Base-by-base conservation (phyloP, 352 stramenopile genomes). In the Phytopythium montanum region DNA sequence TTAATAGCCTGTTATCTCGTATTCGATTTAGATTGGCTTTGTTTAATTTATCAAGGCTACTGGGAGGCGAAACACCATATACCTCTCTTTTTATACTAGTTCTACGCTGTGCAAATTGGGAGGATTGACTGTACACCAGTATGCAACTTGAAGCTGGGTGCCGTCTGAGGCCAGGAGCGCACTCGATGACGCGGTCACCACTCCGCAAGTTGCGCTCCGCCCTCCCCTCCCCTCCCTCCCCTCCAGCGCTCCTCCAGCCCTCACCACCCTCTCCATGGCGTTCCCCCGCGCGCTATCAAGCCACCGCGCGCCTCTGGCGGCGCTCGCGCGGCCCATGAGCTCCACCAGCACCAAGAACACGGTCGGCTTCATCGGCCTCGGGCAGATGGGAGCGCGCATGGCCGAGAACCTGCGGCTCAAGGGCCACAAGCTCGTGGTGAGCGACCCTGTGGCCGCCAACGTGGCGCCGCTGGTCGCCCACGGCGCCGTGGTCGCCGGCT, bases 351-450 rank as follows among this genome's bases (percentile, higher is more conserved):
- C 73, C 44, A 81, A 79, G 62, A 57, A 72, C 41, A 66, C 61
- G 18, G 70, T 98, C 21, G 94, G 91, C 26, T 78, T 98, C 67
- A 88, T 98, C 49, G 94, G 95, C 38, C 66, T 98, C 39, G 95
- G 95, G 21, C 94, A 97, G 73, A 98, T 98, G 93, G 94, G 94
- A 28, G 73, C 80, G 57, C 91, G 90, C 64, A 98, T 98, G 95
- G 87, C 87, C 52, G 77, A 85, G 61, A 98, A 98, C 80, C 66
- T 97, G 34, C 69, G 97, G 33, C 77, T 85, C 51, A 85, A 90
- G 56, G 87, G 81, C 54, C 69, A 88, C 69, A 68, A 84, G 53
- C 65, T 90, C 60, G 80, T 96, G 21, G 87, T 94, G 48, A 93
- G 78, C 62, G 89, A 97, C 66, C 76, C 87, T 18, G 73, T 80